phyloP scores from a whole-genome alignment of 345 rosid species.

The Viola odorata region DNA sequence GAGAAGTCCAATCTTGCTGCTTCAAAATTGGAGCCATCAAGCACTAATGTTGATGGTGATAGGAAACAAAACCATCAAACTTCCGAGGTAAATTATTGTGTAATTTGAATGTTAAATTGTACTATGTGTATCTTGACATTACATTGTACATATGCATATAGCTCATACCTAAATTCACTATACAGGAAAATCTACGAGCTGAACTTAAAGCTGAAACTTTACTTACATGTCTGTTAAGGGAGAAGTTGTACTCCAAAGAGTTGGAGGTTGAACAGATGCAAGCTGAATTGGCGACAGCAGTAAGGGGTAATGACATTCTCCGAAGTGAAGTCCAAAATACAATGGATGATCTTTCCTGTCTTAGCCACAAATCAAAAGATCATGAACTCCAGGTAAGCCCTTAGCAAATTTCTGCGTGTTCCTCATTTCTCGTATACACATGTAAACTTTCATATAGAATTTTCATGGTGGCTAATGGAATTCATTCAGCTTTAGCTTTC shows the following conservation, averaged over 20 bases:
- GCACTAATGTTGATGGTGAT: constrained; percentile 18
- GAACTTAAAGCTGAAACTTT: constrained; percentile 73
- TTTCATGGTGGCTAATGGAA: no score
- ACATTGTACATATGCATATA: no score
- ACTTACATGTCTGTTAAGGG: constrained; percentile 64
- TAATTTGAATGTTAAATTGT: constrained; percentile 2
- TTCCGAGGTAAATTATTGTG: constrained; percentile 46
- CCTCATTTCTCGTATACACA: no score
- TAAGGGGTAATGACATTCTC: constrained; percentile 74
- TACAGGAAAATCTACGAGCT: constrained; percentile 48
- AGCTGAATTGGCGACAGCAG: constrained; percentile 78
- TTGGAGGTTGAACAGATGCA: constrained; percentile 76
- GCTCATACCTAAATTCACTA: not conserved
- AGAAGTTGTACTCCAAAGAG: constrained; percentile 83
- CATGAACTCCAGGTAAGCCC: constrained; percentile 71
- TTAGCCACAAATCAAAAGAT: constrained; percentile 62
- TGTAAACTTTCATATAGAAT: no score
- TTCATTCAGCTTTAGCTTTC: no score
- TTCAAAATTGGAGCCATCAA: constrained; percentile 29
- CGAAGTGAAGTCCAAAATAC: constrained; percentile 61
- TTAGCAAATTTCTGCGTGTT: not conserved
- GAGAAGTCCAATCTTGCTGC: constrained; percentile 51
- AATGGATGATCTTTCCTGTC: constrained; percentile 62
- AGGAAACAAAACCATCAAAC: constrained; percentile 36
- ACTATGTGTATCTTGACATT: not conserved